Base-by-base conservation (phyloP, 805 yeast species). In the Ogataea wickerhamii region DNA sequence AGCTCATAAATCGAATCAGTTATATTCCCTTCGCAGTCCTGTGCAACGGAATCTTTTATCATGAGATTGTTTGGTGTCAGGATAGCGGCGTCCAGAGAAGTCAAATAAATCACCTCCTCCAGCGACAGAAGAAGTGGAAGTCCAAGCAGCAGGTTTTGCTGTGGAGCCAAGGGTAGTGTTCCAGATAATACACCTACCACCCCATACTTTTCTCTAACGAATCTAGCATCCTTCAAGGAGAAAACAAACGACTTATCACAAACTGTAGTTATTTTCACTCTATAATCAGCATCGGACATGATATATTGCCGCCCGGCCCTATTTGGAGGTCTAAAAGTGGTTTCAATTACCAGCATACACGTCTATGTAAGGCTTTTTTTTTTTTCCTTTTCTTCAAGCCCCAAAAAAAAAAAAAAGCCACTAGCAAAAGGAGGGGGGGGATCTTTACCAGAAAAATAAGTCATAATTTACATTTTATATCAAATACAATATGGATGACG, bases 141-240 rank as follows among this genome's bases (percentile, higher is more conserved):
- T 0, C 96, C 94, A 28, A 87, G 65, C 52, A 89, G 83, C n/a
- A 80, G 68, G 53, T 87, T 88, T 54, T 91, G 98, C 58, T 93
- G 98, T 2, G 97, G 93, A n/a, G 89, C 87, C 32, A 78, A 71
- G 0, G 96, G 85, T 21, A 93, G 63, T 0, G 96, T 84, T 0
- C 98, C 98, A 0, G 76, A 64, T 12, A 91, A 66, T 1, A 82
- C 76, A 0, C 98, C 98, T 17, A 79, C 70, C 1, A 93, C 71
- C 11, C 87, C 86, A 29, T 73, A 61, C 2, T 49, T 26, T 21
- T 67, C 66, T 17, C 97, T 67, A 5, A 88, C 66, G 17, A 38
- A 38, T 47, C 71, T 70, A 34, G 85, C 67, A 35, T 70, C 74
- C 0, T 70, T 71, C 1, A 82, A 48, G 40, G 74, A 72, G 53